Percentiles rank a stretch among this genome's conserved stretches.
Conservation (phyloP, 1,284 basidiomycete species). For the Trichosporon coremiiforme region DNA sequence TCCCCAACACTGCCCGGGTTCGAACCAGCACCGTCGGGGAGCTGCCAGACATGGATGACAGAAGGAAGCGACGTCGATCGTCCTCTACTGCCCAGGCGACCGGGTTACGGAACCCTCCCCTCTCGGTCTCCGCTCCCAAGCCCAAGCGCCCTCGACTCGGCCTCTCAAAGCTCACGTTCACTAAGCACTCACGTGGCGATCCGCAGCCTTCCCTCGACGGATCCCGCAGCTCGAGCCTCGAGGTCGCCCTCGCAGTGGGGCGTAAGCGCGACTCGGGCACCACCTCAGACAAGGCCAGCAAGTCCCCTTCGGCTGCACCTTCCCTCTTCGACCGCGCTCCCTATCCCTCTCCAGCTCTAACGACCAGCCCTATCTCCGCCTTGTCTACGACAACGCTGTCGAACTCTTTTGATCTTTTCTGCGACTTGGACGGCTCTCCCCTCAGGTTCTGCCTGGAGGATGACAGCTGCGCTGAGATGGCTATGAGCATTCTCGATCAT, state of each 20-base stretch:
- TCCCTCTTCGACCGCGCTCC: neutral
- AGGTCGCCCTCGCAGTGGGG: neutral
- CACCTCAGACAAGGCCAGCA: neutral
- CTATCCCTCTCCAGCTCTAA: neutral
- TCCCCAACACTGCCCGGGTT: constrained; percentile 4
- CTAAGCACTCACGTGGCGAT: neutral
- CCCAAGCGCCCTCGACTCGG: neutral
- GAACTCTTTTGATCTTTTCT: neutral
- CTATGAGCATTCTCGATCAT: neutral
- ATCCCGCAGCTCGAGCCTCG: neutral
- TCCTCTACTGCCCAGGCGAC: neutral
- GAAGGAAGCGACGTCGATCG: neutral
- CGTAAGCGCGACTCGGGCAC: neutral
- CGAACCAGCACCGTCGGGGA: neutral
- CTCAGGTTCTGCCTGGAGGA: neutral
- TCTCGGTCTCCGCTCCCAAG: neutral
- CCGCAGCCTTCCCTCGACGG: too few relatives aligned
- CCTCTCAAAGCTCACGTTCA: neutral
- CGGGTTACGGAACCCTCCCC: neutral
- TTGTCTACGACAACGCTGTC: neutral
- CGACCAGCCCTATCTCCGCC: neutral
- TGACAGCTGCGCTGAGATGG: neutral
- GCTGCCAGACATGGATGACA: neutral
- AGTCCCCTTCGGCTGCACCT: neutral
- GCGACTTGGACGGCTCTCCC: neutral